A percentile compares a stretch with the other conserved stretches of the same genome.
phyloP scores from a whole-genome alignment of 2,329 filamentous ascomycete species.

The Paraphoma chrysanthemicola region DNA sequence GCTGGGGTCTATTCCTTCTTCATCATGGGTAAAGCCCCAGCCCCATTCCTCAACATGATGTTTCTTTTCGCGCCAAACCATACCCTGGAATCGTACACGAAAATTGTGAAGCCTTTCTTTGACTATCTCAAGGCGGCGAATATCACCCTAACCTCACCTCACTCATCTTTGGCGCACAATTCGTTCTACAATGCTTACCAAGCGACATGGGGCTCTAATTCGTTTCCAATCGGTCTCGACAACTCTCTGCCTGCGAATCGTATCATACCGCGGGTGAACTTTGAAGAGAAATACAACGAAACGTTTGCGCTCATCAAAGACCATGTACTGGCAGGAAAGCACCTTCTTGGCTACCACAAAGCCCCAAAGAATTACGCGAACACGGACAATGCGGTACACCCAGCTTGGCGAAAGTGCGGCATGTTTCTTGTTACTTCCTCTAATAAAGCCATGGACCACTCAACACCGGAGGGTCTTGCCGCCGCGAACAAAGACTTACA shows the following conservation, averaged over 20 bases:
- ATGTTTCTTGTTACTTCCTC: conserved; percentile 29
- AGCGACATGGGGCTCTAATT: conserved; percentile 24
- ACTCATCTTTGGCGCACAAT: conserved; percentile 11
- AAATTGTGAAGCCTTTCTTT: conserved; percentile 16
- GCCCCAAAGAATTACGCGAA: conserved; percentile 21
- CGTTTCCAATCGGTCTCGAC: conserved; percentile 9
- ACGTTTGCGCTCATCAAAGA: conserved; percentile 5
- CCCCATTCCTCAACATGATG: conserved; percentile 8
- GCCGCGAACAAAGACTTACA: conserved; percentile 18
- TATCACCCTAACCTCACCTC: conserved; percentile 17
- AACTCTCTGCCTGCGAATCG: conserved; percentile 19
- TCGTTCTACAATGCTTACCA: conserved; percentile 22
- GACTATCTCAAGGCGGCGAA: conserved; percentile 10
- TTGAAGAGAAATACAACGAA: conserved; percentile 17
- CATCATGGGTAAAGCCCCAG: conserved; percentile 4
- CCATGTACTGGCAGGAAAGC: conserved; percentile 22
- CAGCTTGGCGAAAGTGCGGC: conserved; percentile 30
- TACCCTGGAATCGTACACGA: conserved; percentile 11
- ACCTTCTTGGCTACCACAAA: conserved; percentile 28
- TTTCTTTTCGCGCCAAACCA: conserved; percentile 17
- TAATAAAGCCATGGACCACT: conserved; percentile 17
- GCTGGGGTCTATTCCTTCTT: conserved; percentile 12
- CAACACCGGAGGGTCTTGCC: conserved; percentile 15
- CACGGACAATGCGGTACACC: conserved; percentile 33
- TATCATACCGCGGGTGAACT: conserved; percentile 18